A percentile compares a stretch with the other conserved stretches of the same genome.
These are phyloP conservation scores for Choiromyces venosus DNA, from an alignment of 495 filamentous ascomycete genomes.

Conservation along the genomic window DNA sequence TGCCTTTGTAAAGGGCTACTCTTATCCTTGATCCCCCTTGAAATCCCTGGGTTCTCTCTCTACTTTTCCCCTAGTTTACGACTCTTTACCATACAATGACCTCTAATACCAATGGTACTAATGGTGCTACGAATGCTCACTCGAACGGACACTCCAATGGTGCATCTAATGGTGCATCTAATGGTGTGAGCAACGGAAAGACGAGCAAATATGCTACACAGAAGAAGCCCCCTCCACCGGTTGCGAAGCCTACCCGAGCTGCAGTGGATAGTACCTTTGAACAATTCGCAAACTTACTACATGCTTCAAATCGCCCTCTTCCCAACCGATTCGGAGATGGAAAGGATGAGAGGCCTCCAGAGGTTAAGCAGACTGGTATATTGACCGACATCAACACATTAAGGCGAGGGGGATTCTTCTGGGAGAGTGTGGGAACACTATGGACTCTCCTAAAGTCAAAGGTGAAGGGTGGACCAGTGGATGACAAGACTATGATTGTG, in stretches of 20 bases:
- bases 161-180: background rate
- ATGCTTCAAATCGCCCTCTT: constrained; percentile 59
- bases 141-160: background rate
- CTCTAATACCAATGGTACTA: background rate
- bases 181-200: background rate
- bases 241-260: constrained; percentile 28
- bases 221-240: constrained; percentile 23
- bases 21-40: background rate
- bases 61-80: background rate
- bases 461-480: constrained; percentile 52
- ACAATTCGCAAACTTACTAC: constrained; percentile 48
- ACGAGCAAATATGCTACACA: background rate
- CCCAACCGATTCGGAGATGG: constrained; percentile 64
- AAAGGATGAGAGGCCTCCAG: constrained; percentile 46
- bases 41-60: background rate
- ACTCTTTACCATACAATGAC: background rate
- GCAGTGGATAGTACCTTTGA: constrained; percentile 36
- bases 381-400: constrained; percentile 60
- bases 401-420: constrained; percentile 47
- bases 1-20: background rate
- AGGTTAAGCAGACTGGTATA: constrained; percentile 54
- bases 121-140: background rate
- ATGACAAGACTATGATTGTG: constrained; percentile 63
- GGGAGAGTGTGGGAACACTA: constrained; percentile 52
- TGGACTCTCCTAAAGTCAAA: constrained; percentile 52